Conservation (phyloP, 345 rosid species). For the Aquilaria yunnanensis region DNA sequence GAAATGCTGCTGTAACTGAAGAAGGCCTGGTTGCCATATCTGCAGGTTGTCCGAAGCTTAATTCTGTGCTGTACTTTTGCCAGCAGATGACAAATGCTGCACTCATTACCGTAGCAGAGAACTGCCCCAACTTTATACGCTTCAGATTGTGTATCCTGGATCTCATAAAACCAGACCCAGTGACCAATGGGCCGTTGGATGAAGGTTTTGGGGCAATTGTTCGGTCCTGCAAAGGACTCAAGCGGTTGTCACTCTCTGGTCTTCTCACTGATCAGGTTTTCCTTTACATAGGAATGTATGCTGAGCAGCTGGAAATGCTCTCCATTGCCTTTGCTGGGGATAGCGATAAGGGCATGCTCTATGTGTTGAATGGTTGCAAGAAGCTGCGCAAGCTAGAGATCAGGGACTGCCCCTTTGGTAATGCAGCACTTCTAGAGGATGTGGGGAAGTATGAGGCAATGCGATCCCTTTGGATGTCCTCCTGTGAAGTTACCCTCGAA, state of each 20-base stretch:
- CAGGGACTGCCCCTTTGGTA: conserved; percentile 82
- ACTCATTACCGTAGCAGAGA: conserved; percentile 72
- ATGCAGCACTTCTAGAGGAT: conserved; percentile 74
- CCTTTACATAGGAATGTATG: conserved; percentile 79
- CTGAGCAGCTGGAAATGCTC: conserved; percentile 86
- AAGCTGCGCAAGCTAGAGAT: conserved; percentile 87
- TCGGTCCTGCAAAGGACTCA: conserved; percentile 65
- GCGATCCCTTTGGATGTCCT: conserved; percentile 99
- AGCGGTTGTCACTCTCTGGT: conserved; percentile 71
- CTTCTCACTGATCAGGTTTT: conserved; percentile 77
- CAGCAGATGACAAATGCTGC: conserved; percentile 96
- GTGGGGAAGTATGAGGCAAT: conserved; percentile 92
- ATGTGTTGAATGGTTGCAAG: conserved; percentile 86
- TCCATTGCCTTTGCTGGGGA: conserved; percentile 92
- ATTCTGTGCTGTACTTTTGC: conserved; percentile 87
- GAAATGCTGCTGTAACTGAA: conserved; percentile 69
- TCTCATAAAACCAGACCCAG: conserved; percentile 65
- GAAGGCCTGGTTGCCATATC: conserved; percentile 85
- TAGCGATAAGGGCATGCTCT: conserved; percentile 79
- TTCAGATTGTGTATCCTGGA: conserved; percentile 83
- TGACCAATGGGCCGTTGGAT: conserved; percentile 65
- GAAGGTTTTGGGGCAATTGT: conserved; percentile 98
- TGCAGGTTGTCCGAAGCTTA: conserved; percentile 73
- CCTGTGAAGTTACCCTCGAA: conserved; percentile 86
- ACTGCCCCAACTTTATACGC: conserved; percentile 73